Evolutionary conservation across 2,329 filamentous ascomycete genomes (phyloP).

Genomic region (Diaporthe ampelina): DNA sequence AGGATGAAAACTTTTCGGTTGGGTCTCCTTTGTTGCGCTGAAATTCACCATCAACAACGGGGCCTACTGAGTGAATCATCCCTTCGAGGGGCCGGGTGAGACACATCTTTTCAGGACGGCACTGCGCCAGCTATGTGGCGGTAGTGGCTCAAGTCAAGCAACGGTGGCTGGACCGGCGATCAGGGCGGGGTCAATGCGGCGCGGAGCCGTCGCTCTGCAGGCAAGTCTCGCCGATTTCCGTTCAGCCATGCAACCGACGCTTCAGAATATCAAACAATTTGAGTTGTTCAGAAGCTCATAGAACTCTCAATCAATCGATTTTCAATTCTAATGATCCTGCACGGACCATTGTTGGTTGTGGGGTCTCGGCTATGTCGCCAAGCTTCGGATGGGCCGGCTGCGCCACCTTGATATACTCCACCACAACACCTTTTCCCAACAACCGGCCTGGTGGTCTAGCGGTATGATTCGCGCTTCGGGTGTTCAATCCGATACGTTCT

Average conservation of each 20-base stretch:
- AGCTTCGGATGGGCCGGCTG: background rate
- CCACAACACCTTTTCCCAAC: background rate
- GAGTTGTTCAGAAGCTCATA: background rate
- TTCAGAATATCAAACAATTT: background rate
- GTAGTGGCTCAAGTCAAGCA: background rate
- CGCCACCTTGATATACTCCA: background rate
- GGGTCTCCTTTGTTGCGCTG: no score
- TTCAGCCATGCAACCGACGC: background rate
- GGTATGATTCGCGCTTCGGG: conserved; percentile 40
- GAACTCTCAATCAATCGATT: background rate
- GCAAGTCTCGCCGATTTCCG: background rate
- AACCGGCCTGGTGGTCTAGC: conserved; percentile 37
- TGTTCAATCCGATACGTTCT: conserved; percentile 6
- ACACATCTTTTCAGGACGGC: background rate
- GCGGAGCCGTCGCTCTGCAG: no score
- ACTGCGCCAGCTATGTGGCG: background rate
- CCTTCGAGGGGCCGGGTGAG: background rate
- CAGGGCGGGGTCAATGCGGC: background rate
- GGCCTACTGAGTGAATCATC: background rate
- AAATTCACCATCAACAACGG: no score
- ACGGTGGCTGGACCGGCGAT: background rate
- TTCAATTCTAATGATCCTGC: background rate
- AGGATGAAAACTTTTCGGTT: no score
- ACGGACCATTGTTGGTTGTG: background rate
- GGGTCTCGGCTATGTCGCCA: background rate